These are phyloP conservation scores for Vishniacozyma victoriae DNA, from an alignment of 768 basidiomycete genomes.

Conservation along the genomic window DNA sequence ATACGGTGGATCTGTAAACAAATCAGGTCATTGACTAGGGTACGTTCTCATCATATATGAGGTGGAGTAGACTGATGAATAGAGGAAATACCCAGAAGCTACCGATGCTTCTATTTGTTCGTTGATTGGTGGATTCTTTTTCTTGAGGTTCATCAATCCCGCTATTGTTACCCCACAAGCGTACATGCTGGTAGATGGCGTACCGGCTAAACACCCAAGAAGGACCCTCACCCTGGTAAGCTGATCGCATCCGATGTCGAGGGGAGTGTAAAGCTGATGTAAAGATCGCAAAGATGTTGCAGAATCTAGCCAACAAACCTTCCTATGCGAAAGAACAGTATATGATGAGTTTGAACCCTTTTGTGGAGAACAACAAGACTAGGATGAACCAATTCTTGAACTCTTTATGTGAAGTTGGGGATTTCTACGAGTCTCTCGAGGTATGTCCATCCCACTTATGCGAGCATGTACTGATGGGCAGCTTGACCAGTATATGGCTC, in stretches of 20 bases:
- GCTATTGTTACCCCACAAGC: constrained; percentile 99
- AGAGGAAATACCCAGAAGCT: constrained; percentile 99
- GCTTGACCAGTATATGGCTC: constrained; percentile 99
- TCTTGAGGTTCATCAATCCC: constrained; percentile 98
- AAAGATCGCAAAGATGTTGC: constrained; percentile 98
- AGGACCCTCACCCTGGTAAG: constrained; percentile 83
- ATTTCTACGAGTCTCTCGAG: constrained; percentile 98
- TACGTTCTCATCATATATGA: constrained; percentile 46
- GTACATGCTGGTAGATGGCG: constrained; percentile 97
- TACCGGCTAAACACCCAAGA: constrained; percentile 94
- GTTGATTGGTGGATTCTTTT: constrained; percentile 98
- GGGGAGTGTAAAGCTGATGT: background rate
- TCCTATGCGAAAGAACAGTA: constrained; percentile 96
- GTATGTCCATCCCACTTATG: constrained; percentile 50
- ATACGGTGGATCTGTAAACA: constrained; percentile 99
- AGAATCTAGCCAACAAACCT: constrained; percentile 98
- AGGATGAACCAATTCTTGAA: constrained; percentile 97
- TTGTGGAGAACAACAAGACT: constrained; percentile 97
- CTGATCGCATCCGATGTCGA: constrained; percentile 1
- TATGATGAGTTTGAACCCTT: constrained; percentile 97
- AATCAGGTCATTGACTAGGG: constrained; percentile 90
- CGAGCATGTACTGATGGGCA: constrained; percentile 41
- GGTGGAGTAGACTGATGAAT: constrained; percentile 4
- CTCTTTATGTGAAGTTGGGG: constrained; percentile 93
- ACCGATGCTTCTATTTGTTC: constrained; percentile 98